Evolutionary conservation across 345 rosid species (phyloP).

Genomic region (Gossypium mustelinum): DNA sequence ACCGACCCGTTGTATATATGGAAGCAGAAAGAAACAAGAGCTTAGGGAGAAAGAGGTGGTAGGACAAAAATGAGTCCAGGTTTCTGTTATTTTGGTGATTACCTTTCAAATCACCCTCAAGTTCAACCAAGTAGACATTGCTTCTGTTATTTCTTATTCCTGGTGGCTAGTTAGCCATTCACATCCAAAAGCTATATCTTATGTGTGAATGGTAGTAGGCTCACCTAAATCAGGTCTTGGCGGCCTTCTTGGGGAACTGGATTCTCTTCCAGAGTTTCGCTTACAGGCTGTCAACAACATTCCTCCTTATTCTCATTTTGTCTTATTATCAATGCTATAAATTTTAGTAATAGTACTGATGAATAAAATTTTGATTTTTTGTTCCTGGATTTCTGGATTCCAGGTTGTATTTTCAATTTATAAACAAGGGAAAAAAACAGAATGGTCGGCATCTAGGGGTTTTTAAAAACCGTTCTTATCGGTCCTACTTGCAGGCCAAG

Average conservation of each 20-base stretch:
- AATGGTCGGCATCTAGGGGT: background rate
- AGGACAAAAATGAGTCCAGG: no score
- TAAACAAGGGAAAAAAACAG: background rate
- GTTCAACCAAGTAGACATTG: background rate
- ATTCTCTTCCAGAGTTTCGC: background rate
- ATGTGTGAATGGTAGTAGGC: slow-evolving; percentile 27
- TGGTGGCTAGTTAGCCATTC: slow-evolving; percentile 6
- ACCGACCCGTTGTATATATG: no score
- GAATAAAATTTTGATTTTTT: background rate
- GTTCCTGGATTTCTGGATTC: background rate
- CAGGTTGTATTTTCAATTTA: background rate
- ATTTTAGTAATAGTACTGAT: background rate
- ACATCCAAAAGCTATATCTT: background rate
- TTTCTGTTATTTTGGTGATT: no score
- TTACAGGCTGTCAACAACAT: background rate
- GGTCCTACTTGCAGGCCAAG: no score
- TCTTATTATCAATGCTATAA: no score
- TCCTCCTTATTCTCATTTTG: background rate
- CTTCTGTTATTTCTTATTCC: background rate
- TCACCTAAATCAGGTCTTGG: slow-evolving; percentile 20
- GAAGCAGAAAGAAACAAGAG: no score
- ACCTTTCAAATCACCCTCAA: background rate
- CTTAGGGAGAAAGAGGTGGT: no score
- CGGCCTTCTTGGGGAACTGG: slow-evolving; percentile 5
- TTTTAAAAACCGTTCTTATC: no score